Evolutionary conservation across 192 early-diverging fungal species (phyloP), one percentile per base, ranked within the genome.

Genomic region (Mortierella claussenii): DNA sequence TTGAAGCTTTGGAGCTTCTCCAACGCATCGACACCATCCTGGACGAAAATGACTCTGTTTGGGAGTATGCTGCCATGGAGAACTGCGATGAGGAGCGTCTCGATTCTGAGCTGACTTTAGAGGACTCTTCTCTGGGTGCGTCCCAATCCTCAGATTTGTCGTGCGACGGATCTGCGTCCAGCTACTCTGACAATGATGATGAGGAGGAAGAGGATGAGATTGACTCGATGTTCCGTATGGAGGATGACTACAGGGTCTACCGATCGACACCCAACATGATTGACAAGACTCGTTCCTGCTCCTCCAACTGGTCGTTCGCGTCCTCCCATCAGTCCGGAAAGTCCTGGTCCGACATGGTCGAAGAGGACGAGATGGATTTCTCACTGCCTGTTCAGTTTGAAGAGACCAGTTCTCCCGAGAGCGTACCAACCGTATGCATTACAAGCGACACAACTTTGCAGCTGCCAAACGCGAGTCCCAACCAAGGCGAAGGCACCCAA

Each of bases 341-440:
- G 65, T 76, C 73, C 8, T 76, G 73, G 73, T 76, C 73, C 10
- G 73, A 76, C 28, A 76, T 76, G 73, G 24, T 76, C 33, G 73
- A 76, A 34, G 73, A 76, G 37, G 73, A 76, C 13, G 73, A 76
- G 53, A 76, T 76, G 73, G 73, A 76, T 32, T 76, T 76, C 60
- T 67, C 73, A 2, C 32, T 67, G 21, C 73, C 73, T n/a, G 64
- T 76, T 20, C 58, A 76, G 53, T 76, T 76, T 76, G 73, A 66
- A 36, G 73, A 73, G 55, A 21, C 21, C 1, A 20, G 3, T 24
- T 18, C 55, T 5, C 17, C 47, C 0, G 30, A 50, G 3, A 34
- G n/a, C 20, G 8, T 31, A 10, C 44, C 42, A 53, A 32, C 15
- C 30, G 37, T 40, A 10, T 40, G 37, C 37, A 40, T 48, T 27